Conservation (phyloP, 2,329 filamentous ascomycete genomes). For the Aspergillus ruber region DNA sequence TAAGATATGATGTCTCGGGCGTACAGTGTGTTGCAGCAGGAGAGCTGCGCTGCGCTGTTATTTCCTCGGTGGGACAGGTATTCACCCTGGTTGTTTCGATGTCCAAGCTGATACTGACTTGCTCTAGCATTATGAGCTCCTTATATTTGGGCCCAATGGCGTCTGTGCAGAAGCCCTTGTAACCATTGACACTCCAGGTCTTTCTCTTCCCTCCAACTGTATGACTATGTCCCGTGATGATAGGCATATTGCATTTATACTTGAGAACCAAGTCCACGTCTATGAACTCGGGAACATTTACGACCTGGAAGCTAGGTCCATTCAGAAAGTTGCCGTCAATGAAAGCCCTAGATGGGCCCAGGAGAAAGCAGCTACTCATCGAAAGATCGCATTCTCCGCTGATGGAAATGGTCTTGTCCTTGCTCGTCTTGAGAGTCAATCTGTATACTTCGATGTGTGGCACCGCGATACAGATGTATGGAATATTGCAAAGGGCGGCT, state of each 20-base stretch:
- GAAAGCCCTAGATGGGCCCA: slow-evolving; percentile 2
- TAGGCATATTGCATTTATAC: slow-evolving; percentile 15
- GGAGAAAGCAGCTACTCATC: slow-evolving; percentile 17
- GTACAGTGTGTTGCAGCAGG: slow-evolving; percentile 28
- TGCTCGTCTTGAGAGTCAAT: slow-evolving; percentile 26
- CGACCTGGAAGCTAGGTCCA: slow-evolving; percentile 8
- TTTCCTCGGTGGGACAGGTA: slow-evolving; percentile 20
- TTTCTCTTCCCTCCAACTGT: slow-evolving; percentile 8
- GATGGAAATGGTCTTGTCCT: slow-evolving; percentile 27
- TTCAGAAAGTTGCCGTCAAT: slow-evolving; percentile 10
- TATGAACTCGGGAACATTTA: slow-evolving; percentile 16
- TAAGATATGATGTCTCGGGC: slow-evolving; percentile 25
- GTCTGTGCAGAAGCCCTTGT: slow-evolving; percentile 12
- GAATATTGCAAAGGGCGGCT: slow-evolving; percentile 6
- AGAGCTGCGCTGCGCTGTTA: slow-evolving; percentile 25
- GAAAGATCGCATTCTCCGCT: slow-evolving; percentile 28
- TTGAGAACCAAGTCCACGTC: slow-evolving; percentile 14
- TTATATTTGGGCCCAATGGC: slow-evolving; percentile 23
- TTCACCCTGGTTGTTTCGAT: background rate
- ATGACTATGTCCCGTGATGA: slow-evolving; percentile 19
- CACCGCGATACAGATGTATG: slow-evolving; percentile 13
- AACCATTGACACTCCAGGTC: slow-evolving; percentile 24
- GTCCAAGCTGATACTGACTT: slow-evolving; percentile 6
- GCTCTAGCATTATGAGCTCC: slow-evolving; percentile 17
- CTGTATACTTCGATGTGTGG: slow-evolving; percentile 17